A percentile compares a stretch with the other conserved stretches of the same genome.
These are phyloP conservation scores for Annona squamosa DNA, from an alignment of 164 flowering plant species.

Conservation along the genomic window DNA sequence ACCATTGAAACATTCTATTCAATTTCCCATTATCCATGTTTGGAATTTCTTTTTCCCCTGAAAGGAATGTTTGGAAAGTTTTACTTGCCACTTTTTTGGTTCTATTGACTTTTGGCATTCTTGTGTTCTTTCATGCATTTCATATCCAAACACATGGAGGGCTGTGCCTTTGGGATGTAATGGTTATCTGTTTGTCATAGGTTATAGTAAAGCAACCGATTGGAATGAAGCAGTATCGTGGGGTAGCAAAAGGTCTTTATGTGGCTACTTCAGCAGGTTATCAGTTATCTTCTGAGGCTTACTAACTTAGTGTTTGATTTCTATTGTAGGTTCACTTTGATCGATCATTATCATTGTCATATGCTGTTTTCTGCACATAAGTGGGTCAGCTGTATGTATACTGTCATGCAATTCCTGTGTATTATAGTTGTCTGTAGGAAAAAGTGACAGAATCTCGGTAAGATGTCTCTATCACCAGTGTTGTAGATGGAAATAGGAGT, in stretches of 20 bases:
- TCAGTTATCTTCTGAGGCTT: conserved; percentile 30
- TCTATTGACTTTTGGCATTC: not conserved
- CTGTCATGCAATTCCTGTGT: too few species aligned
- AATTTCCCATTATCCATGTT: not conserved
- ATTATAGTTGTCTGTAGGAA: too few species aligned
- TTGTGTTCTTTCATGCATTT: not conserved
- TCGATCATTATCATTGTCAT: too few species aligned
- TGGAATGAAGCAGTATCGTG: conserved; percentile 67
- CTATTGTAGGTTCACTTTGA: too few species aligned
- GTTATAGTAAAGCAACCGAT: conserved; percentile 70
- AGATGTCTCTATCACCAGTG: too few species aligned
- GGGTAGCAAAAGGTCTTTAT: conserved; percentile 87
- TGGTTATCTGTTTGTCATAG: conserved; percentile 28
- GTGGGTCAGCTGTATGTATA: too few species aligned
- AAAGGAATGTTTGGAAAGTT: not conserved
- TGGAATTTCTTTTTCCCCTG: not conserved
- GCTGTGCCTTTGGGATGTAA: not conserved
- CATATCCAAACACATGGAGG: too few species aligned
- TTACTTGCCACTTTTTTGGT: not conserved
- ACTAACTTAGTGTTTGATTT: not conserved
- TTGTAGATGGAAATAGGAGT: too few species aligned
- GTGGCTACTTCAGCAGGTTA: conserved; percentile 84
- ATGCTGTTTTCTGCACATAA: too few species aligned
- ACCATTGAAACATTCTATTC: not conserved
- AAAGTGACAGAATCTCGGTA: too few species aligned